phyloP scores from a whole-genome alignment of 805 yeast species.

The Pichia californica region DNA sequence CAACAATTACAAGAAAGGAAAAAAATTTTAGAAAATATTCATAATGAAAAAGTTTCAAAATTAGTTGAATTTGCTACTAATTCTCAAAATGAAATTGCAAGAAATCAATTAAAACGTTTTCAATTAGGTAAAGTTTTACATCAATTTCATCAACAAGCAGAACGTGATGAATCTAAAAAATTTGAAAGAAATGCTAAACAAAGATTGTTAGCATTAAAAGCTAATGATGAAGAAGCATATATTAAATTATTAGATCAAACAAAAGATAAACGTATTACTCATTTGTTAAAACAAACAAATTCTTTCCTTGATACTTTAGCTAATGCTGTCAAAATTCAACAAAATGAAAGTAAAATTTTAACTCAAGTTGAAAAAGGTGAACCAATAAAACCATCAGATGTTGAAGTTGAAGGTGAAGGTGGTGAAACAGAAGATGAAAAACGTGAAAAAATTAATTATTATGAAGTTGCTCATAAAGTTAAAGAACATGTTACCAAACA shows the following conservation, averaged over 20 bases:
- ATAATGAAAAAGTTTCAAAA: constrained; percentile 39
- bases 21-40: constrained; percentile 44
- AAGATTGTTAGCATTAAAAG: constrained; percentile 79
- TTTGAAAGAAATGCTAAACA: constrained; percentile 79
- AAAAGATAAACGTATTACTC: constrained; percentile 82
- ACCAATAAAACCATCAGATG: constrained; percentile 5
- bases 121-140: constrained; percentile 32
- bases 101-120: constrained; percentile 26
- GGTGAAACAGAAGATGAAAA: constrained; percentile 33
- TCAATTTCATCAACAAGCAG: constrained; percentile 50
- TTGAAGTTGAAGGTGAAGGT: constrained; percentile 16
- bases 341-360: constrained; percentile 41
- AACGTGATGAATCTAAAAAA: constrained; percentile 70
- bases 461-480: constrained; percentile 73
- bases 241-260: constrained; percentile 78
- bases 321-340: constrained; percentile 73
- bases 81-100: constrained; percentile 25
- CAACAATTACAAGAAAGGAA: constrained; percentile 59
- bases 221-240: constrained; percentile 85
- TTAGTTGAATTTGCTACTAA: constrained; percentile 31
- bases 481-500: constrained; percentile 62
- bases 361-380: constrained; percentile 25
- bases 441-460: constrained; percentile 67
- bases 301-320: constrained; percentile 71
- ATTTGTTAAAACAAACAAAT: constrained; percentile 74